Base-by-base conservation (phyloP, 495 filamentous ascomycete genomes). In the Sordaria brevicollis region DNA sequence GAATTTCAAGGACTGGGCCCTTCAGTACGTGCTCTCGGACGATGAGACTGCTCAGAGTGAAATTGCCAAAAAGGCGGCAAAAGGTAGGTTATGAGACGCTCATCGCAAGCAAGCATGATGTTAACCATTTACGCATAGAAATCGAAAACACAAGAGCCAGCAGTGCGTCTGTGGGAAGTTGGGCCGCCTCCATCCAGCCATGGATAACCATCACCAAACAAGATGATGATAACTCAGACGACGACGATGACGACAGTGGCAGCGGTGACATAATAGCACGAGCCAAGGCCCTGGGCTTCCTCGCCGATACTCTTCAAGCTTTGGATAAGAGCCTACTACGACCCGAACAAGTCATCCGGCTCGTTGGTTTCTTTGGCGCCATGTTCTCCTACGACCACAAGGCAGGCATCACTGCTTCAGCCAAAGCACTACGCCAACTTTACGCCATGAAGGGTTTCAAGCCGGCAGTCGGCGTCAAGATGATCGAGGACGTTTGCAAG, bases 381-480 rank as follows among this genome's bases (percentile, higher is more conserved):
- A 82, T 85, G 73, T 84, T 85, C 67, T 82, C 80, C 0, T 81
- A 80, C 69, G 83, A 85, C 67, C 83, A 84, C 74, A 83, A 83
- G 38, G 82, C 82, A 6, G 83, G 83, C 33, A 78, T 85, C 68
- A 79, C 80, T 9, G 81, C 83, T n/a, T 80, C 83, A 4, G 73
- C 80, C 34, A 81, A 83, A 69, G 84, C 83, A 1, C 71, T 85
- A n/a, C 77, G 75, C 7, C 77, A 80, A 10, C 77, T 86, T 34
- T 74, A 76, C 67, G 35, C 67, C 57, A 86, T 83, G 81, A 82
- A 80, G 62, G 71, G 69, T 37, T 86, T 86, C 78, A 80, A 81
- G 41, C 79, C 82, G 15, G 72, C 73, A 34, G 76, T 81, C 41
- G 84, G 79, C 13, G 67, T 72, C 69, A 76, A 79, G 57, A 83